Evolutionary conservation across 768 basidiomycete genomes (phyloP).

Genomic region (Pilatotrama ljubarskyi): DNA sequence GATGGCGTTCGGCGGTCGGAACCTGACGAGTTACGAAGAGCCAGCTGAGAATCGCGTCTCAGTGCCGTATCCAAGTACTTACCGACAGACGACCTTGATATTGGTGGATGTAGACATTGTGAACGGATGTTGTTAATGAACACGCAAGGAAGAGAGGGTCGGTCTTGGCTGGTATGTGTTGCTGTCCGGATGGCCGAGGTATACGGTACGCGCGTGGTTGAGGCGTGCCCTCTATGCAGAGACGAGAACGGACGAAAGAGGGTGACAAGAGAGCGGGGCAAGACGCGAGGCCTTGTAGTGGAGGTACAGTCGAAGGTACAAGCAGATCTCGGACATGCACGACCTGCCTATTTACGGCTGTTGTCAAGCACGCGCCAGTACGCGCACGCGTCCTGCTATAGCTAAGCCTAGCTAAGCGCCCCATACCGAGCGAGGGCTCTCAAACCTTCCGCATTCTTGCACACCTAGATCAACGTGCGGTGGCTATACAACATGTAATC

Average conservation of each 20-base stretch:
- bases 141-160: conserved; percentile 19
- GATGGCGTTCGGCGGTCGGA: conserved; percentile 92
- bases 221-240: conserved; percentile 22
- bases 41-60: neutral
- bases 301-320: conserved; percentile 5
- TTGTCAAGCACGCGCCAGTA: conserved; percentile 28
- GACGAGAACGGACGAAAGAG: conserved; percentile 14
- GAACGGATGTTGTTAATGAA: conserved; percentile 31
- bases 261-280: conserved; percentile 8
- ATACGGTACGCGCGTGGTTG: conserved; percentile 18
- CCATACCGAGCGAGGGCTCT: conserved; percentile 4
- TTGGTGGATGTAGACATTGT: conserved; percentile 79
- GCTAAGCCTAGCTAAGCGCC: conserved; percentile 18
- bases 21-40: conserved; percentile 47
- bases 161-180: conserved; percentile 2
- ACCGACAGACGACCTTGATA: conserved; percentile 99
- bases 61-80: conserved; percentile 33
- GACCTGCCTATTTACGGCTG: conserved; percentile 27
- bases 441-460: too few relatives aligned
- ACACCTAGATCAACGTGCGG: too few relatives aligned
- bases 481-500: too few relatives aligned
- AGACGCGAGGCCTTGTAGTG: conserved; percentile 8
- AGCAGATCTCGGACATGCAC: conserved; percentile 11
- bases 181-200: conserved; percentile 16
- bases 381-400: conserved; percentile 16